Conservation (phyloP, 1,284 basidiomycete species). For the Marasmius sp. region DNA sequence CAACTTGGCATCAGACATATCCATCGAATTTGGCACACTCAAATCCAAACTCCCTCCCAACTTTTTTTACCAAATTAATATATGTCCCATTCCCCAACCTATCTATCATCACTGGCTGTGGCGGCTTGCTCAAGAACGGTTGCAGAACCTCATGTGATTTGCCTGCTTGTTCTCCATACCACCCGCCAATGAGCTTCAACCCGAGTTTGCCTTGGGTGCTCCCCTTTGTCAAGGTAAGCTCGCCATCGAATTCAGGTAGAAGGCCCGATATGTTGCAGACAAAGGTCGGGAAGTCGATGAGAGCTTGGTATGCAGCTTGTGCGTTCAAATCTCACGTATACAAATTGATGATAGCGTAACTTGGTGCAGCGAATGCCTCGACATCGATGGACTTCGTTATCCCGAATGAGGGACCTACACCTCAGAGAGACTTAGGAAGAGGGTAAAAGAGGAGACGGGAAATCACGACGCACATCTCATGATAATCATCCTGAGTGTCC, state of each 20-base stretch:
- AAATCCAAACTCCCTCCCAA: no score
- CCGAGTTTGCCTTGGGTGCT: no score
- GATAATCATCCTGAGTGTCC: slow-evolving; percentile 24
- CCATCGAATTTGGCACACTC: no score
- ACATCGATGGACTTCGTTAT: slow-evolving; percentile 31
- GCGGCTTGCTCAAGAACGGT: no score
- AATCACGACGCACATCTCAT: slow-evolving; percentile 24
- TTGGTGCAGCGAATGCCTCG: slow-evolving; percentile 27
- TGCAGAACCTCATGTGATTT: no score
- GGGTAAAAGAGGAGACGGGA: no score
- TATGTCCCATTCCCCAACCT: no score
- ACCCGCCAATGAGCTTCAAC: no score
- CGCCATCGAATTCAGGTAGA: slow-evolving; percentile 14
- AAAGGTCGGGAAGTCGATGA: slow-evolving; percentile 21
- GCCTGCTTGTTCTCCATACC: no score
- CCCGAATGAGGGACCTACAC: slow-evolving; percentile 33
- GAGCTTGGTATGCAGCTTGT: slow-evolving; percentile 10
- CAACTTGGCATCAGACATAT: slow-evolving; percentile 32
- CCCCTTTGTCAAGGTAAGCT: no score
- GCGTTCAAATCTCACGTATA: slow-evolving; percentile 16
- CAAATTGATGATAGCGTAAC: slow-evolving; percentile 17
- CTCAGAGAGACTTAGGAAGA: slow-evolving; percentile 34
- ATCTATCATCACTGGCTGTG: no score
- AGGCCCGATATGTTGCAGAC: slow-evolving; percentile 12
- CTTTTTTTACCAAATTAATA: no score